Percentiles rank a stretch among this genome's conserved stretches.
These are phyloP conservation scores for Mucor circinelloides DNA, from an alignment of 371 early-diverging fungal species.

Conservation along the genomic window DNA sequence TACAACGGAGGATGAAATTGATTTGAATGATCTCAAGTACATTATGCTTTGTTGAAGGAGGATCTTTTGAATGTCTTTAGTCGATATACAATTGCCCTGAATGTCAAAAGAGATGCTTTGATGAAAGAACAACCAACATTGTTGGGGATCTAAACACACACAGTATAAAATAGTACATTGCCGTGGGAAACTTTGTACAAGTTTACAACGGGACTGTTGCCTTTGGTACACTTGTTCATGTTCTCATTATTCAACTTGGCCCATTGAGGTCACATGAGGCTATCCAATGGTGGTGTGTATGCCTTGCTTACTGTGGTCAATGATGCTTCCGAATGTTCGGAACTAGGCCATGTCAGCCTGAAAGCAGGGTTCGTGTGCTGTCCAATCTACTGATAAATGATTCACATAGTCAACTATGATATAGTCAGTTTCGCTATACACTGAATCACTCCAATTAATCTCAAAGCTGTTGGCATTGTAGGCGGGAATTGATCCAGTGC, in stretches of 20 bases:
- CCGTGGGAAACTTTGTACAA: slow-evolving; percentile 14
- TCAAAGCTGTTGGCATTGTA: neutral
- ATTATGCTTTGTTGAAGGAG: neutral
- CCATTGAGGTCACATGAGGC: slow-evolving; percentile 7
- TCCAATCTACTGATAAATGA: neutral
- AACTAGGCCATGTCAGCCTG: neutral
- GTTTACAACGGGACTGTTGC: neutral
- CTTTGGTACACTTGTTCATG: neutral
- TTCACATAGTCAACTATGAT: too few species aligned
- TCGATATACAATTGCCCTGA: neutral
- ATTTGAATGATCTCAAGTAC: slow-evolving; percentile 12
- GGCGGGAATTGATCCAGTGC: neutral
- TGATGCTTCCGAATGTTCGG: neutral
- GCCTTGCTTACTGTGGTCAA: too few species aligned
- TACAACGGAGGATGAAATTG: slow-evolving; percentile 7
- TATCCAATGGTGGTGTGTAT: neutral
- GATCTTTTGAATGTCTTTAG: neutral
- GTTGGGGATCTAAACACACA: neutral
- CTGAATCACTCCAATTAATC: neutral
- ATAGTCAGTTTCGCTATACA: too few species aligned
- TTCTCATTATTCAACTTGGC: neutral
- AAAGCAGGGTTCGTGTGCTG: neutral
- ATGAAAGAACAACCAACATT: neutral
- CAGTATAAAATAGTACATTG: neutral
- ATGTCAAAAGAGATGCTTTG: neutral